Conservation (phyloP, 2,329 filamentous ascomycete species). For the Triangularia setosa region DNA sequence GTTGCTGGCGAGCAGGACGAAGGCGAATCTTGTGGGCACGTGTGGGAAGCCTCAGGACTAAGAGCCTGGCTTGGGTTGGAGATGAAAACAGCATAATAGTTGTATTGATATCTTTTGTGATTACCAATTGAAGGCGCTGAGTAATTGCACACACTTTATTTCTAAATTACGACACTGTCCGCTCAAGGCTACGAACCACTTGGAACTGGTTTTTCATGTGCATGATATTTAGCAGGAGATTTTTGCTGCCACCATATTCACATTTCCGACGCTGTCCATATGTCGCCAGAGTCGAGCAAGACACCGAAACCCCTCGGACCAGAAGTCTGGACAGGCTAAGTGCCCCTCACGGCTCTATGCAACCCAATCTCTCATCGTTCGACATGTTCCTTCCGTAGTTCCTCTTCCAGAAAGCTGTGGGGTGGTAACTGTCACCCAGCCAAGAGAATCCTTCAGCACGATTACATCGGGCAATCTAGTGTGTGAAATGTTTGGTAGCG, state of each 20-base stretch:
- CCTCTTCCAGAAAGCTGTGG: not conserved
- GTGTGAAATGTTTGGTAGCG: not conserved
- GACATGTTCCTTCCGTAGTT: not conserved
- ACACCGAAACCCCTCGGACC: not conserved
- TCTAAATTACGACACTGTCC: no score
- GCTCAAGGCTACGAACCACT: no score
- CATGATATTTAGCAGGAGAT: no score
- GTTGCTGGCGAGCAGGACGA: not conserved
- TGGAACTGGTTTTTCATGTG: no score
- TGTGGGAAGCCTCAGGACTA: not conserved
- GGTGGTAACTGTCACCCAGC: not conserved
- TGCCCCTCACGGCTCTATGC: not conserved
- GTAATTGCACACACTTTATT: no score
- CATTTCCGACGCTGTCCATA: not conserved
- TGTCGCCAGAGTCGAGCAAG: not conserved
- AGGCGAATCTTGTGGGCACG: not conserved
- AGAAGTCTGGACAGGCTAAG: not conserved
- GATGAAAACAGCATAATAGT: not conserved
- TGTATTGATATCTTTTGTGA: not conserved
- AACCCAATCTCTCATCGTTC: not conserved
- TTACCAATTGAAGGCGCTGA: no score
- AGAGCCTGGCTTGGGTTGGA: not conserved
- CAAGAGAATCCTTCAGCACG: not conserved
- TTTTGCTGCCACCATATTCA: no score
- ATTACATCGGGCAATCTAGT: not conserved